phyloP scores from a whole-genome alignment of 1,139 yeast genomes.

The Lodderomyces margitis region DNA sequence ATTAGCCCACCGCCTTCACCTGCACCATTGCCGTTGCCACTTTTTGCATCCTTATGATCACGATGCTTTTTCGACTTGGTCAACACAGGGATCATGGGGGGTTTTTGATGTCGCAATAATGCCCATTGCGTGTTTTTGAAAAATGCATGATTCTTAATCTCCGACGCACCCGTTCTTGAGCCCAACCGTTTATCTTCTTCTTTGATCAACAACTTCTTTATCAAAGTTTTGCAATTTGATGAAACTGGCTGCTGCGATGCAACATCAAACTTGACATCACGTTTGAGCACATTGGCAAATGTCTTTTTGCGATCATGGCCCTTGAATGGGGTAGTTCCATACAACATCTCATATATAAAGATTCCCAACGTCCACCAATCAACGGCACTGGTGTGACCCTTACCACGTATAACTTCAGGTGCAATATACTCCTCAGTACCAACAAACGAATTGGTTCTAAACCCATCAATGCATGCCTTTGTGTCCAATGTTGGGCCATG shows the following conservation, averaged over 20 bases:
- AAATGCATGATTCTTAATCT: conserved; percentile 83
- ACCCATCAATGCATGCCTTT: conserved; percentile 91
- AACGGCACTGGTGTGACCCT: conserved; percentile 96
- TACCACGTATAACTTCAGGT: conserved; percentile 94
- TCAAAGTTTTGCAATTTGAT: conserved; percentile 72
- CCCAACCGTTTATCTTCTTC: conserved; percentile 89
- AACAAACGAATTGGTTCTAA: conserved; percentile 93
- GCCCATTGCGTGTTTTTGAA: conserved; percentile 97
- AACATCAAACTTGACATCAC: conserved; percentile 66
- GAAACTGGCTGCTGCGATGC: conserved; percentile 51
- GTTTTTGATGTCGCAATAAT: conserved; percentile 80
- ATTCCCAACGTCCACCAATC: conserved; percentile 99
- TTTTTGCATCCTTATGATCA: conserved; percentile 8
- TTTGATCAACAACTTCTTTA: conserved; percentile 78
- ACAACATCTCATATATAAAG: conserved; percentile 86
- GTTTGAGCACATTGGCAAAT: conserved; percentile 80
- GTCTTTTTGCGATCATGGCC: conserved; percentile 87
- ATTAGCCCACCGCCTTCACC: too few species aligned
- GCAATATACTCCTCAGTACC: conserved; percentile 99
- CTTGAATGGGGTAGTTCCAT: conserved; percentile 94
- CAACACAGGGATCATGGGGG: conserved; percentile 91
- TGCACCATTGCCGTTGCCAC: not conserved
- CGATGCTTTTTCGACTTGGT: conserved; percentile 43
- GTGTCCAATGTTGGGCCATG: conserved; percentile 64
- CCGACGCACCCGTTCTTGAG: conserved; percentile 91